Conservation (phyloP, 2,329 filamentous ascomycete genomes). For the Penicillium sp. region DNA sequence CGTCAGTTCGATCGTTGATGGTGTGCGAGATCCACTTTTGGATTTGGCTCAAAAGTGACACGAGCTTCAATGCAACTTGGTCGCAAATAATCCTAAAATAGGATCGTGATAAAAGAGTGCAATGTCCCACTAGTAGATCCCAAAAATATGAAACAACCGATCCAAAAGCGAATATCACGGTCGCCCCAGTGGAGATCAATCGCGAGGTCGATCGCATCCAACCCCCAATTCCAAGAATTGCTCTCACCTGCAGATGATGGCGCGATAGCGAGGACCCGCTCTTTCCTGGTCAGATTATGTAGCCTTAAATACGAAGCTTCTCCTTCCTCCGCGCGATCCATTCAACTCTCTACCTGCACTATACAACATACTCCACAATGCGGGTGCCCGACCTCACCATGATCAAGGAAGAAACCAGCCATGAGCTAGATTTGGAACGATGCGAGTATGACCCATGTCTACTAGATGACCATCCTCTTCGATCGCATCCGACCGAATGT, state of each 20-base stretch:
- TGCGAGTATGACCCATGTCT: constrained; percentile 25
- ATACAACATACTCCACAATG: constrained; percentile 1
- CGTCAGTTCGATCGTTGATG: constrained; percentile 9
- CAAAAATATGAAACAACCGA: no score
- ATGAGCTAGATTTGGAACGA: constrained; percentile 3
- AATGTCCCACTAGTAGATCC: no score
- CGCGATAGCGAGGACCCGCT: no score
- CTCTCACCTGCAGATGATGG: no score
- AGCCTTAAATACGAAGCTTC: background rate
- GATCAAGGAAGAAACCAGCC: constrained; percentile 6
- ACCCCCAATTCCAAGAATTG: no score
- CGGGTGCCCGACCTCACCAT: constrained; percentile 4
- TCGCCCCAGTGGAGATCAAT: no score
- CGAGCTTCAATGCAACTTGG: background rate
- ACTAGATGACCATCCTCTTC: constrained; percentile 33
- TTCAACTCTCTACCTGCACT: background rate
- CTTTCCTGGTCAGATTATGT: no score
- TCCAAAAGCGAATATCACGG: no score
- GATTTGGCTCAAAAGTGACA: background rate
- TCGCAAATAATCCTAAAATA: background rate
- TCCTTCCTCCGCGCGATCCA: no score
- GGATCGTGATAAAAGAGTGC: no score
- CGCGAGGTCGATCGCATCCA: no score
- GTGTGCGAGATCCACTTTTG: constrained; percentile 10
- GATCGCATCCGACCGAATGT: constrained; percentile 29